Percentiles rank a stretch among this genome's conserved stretches.
Evolutionary conservation across 2,329 filamentous ascomycete species (phyloP).

Genomic region (Colletotrichum sp.): DNA sequence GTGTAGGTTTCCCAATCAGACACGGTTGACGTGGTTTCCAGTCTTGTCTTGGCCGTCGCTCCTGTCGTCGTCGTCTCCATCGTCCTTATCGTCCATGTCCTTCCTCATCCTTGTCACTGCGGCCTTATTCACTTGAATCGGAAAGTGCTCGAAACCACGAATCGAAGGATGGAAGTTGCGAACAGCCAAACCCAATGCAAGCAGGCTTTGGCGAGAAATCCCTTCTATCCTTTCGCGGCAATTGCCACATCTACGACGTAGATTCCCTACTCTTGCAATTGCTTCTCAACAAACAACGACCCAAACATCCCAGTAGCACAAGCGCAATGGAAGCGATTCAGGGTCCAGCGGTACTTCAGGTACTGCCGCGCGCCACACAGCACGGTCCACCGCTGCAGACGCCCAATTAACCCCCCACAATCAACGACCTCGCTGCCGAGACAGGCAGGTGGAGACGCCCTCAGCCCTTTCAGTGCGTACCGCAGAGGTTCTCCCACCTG

Average conservation of each 20-base stretch:
- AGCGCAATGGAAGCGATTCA: not conserved
- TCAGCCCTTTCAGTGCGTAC: not conserved
- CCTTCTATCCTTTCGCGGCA: fast-evolving
- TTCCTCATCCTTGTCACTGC: not conserved
- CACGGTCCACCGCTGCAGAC: not conserved
- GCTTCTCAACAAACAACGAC: fast-evolving
- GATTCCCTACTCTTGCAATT: not conserved
- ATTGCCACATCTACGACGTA: fast-evolving
- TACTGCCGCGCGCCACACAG: not conserved
- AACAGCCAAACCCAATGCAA: not conserved
- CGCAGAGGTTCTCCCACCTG: not conserved
- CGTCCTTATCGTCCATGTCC: no score
- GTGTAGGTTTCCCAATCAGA: not conserved
- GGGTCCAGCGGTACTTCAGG: not conserved
- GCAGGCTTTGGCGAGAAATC: fast-evolving
- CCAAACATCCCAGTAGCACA: not conserved
- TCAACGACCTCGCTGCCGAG: not conserved
- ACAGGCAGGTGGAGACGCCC: not conserved
- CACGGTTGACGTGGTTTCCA: not conserved
- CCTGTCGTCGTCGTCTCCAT: not conserved
- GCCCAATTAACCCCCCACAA: not conserved
- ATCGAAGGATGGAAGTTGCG: not conserved
- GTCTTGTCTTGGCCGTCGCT: not conserved
- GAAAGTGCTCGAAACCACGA: not conserved
- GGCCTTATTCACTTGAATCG: not conserved